Evolutionary conservation across 345 rosid genomes (phyloP).

Genomic region (Eucalyptus caleyi): DNA sequence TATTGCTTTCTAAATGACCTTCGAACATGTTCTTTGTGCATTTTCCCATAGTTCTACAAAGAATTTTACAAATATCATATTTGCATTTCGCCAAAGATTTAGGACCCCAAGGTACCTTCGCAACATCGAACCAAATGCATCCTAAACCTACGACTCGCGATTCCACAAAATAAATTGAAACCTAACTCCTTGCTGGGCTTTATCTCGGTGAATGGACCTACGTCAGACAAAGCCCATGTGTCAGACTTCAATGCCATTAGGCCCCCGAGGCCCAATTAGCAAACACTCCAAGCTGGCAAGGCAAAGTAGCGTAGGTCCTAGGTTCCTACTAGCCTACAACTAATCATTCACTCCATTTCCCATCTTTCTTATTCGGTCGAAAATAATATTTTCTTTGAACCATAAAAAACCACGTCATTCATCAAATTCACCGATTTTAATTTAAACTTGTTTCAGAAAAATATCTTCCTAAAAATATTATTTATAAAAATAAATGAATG

Average conservation of each 20-base stretch:
- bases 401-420: neutral
- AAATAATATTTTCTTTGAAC: neutral
- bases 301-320: neutral
- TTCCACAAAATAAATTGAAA: neutral
- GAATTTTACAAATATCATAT: accelerated
- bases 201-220: neutral
- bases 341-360: neutral
- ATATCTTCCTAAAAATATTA: neutral
- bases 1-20: neutral
- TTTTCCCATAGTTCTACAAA: neutral
- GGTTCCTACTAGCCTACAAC: neutral
- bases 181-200: neutral
- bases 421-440: neutral
- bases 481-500: neutral
- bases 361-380: neutral
- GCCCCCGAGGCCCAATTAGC: neutral
- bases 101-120: accelerated
- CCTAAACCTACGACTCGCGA: accelerated
- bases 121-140: accelerated
- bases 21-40: accelerated
- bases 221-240: neutral
- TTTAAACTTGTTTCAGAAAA: neutral
- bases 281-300: neutral
- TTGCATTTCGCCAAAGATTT: no score
- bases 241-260: neutral